Base-by-base conservation (phyloP, 495 filamentous ascomycete species). In the Neurospora sp. region DNA sequence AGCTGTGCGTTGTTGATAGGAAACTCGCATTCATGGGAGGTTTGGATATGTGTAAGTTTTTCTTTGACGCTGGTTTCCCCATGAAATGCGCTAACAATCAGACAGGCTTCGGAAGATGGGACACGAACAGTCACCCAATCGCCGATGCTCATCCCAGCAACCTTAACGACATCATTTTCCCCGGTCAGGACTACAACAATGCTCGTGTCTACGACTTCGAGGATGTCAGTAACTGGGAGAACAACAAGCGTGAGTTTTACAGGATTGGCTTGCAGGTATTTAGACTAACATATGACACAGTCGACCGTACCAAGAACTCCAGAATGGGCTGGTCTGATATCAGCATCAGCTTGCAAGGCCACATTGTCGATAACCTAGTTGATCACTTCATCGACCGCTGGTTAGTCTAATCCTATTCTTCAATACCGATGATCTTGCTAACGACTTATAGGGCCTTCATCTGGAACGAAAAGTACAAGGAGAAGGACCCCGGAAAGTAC, bases 271-370 rank as follows among this genome's bases (percentile, higher is more conserved):
- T 42, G 18, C 27, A 5, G 42, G 14, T 14, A 18, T 37, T 27
- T 35, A 0, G 4, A 35, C 79, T 83, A 69, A 84, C 75, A 72
- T 4, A 39, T 18, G 23, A 31, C 3, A 4, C 49, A 87, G 84
- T 98, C 23, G 90, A 95, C 75, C 89, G 95, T 23, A 92, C 89
- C 66, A 88, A 88, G 75, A 92, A 84, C 81, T 92, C 93, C 11
- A 88, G 95, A 70, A 97, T 98, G 93, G 95, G 95, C 11, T 97
- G 94, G 94, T 91, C 93, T 35, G 95, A 98, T 82, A 87, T 98
- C 72, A 91, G 92, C 39, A 83, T 98, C 39, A 93, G 91, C 73
- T 77, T 98, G 37, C 87, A 86, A n/a, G 95, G 95, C 0, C 92
- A 92, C 0, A 91, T 91, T 12, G 91, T 96, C 0, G 86, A 92